Evolutionary conservation across 2,329 filamentous ascomycete genomes (phyloP), one percentile per base, ranked within the genome.

Genomic region (Alternaria sp.): DNA sequence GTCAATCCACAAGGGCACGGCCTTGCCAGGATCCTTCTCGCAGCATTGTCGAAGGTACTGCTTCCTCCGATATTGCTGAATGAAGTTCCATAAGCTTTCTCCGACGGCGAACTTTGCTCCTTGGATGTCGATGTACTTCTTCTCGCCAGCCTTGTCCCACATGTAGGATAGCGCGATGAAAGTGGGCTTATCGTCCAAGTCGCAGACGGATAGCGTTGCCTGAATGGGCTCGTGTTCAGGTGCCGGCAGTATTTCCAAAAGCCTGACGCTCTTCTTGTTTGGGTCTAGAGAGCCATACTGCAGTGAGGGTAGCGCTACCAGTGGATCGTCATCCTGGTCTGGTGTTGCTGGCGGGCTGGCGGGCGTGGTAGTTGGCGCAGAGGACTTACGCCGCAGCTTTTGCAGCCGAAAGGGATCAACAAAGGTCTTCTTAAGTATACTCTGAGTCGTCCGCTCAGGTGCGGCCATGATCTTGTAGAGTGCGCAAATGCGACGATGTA

Each of bases 151-250:
- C 49, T 68, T 64, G 11, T 68, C 57, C 67, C 67, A 70, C n/a
- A 55, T 70, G 46, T 70, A 70, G 3, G 65, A 68, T 11, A 70
- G 37, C 6, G 67, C 67, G 20, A 68, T 61, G 12, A 66, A 70
- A 0, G 54, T 9, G 1, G 60, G 60, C 5, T 63, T 64, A 15
- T 68, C 45, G 15, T 68, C 65, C 41, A 70, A 18, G 25, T 67
- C 59, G 18, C 62, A 67, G 12, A 49, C 14, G 3, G 23, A 33
- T 5, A 67, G 6, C 10, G 20, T 49, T 15, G 53, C 49, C 43
- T 55, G 55, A 5, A 67, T 58, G 2, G 59, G 58, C 21, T 63
- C 59, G 5, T 58, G 47, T 4, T 63, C 57, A 15, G 54, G 59
- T 12, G 51, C 65, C 8, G 50, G 62, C 5, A 58, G 18, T 14